Base-by-base conservation (phyloP, 1,284 basidiomycete genomes). In the Apiotrichum akiyoshidainum region DNA sequence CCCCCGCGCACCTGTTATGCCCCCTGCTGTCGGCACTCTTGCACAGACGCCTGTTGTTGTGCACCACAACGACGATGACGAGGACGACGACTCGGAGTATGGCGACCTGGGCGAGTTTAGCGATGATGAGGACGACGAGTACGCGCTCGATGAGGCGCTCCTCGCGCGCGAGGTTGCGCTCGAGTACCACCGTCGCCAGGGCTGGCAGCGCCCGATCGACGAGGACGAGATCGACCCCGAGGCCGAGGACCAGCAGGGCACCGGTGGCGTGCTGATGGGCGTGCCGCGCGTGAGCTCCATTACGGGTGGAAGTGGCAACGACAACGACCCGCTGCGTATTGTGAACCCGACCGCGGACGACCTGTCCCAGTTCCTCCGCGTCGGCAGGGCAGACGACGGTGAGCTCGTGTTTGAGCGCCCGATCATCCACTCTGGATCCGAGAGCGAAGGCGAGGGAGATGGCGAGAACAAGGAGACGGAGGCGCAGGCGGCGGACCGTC, bases 351-450 rank as follows among this genome's bases (percentile, higher is more conserved):
- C 71, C 2, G 68, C 71, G 12, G 71, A 73, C 46, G 71, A 74
- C 59, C 46, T 74, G 48, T 61, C 64, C 58, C 63, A 68, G 44
- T 74, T 70, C 53, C 59, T 78, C n/a, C 66, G 74, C 16, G 73
- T 78, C 11, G 76, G 76, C 0, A 68, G 67, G 45, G 60, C 72
- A 26, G 74, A 76, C 47, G 76, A 78, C 66, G 76, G 76, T 42
- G 72, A 75, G 63, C 58, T 78, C 11, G 68, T 78, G n/a, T 61
- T 77, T 17, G 76, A 74, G 21, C 72, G 67, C 13, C 65, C 60
- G 17, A 42, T 60, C 5, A 53, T 65, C 8, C 39, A 59, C 41
- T 55, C 52, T 5, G 56, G 54, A 21, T 50, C 42, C 31, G 60
- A 66, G 31, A 49, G 31, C 16, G 67, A 66, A 0, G 74, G 69